Conservation (phyloP, 495 filamentous ascomycete genomes). For the Tuber aestivum region DNA sequence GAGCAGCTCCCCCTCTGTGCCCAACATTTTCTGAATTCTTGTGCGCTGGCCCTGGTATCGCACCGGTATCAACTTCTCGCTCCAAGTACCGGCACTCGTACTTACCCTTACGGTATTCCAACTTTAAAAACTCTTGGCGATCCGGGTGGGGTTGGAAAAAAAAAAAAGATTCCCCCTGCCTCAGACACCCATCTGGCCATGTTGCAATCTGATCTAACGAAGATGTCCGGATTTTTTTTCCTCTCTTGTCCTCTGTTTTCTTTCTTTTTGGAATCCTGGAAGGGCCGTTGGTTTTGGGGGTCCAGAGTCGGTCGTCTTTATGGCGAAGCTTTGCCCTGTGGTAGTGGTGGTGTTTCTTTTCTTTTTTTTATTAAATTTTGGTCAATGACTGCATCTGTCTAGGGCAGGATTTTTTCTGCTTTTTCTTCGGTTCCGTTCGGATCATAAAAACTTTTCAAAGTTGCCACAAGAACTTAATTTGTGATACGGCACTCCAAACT, state of each 20-base stretch:
- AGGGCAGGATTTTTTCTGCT: background rate
- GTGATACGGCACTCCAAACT: background rate
- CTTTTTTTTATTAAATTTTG: background rate
- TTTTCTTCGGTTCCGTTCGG: background rate
- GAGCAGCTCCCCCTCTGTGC: too few species aligned
- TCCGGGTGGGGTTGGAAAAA: background rate
- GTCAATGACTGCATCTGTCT: background rate
- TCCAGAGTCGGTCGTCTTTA: background rate
- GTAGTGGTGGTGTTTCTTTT: background rate
- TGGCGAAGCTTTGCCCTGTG: background rate
- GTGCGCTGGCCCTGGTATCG: too few species aligned
- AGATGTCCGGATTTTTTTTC: background rate
- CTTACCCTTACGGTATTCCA: too few species aligned
- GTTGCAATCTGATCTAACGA: background rate
- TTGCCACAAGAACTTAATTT: too few species aligned
- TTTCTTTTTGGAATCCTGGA: too few species aligned
- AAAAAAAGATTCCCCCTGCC: background rate
- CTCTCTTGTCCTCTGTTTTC: too few species aligned
- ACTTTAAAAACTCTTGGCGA: background rate
- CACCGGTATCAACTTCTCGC: too few species aligned
- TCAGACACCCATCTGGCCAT: background rate
- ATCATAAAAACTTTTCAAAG: background rate
- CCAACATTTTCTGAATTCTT: too few species aligned
- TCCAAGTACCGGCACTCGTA: too few species aligned
- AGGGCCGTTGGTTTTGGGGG: background rate